These are phyloP conservation scores for Fonsecaea monophora DNA, from an alignment of 2,329 filamentous ascomycete species.

Conservation along the genomic window DNA sequence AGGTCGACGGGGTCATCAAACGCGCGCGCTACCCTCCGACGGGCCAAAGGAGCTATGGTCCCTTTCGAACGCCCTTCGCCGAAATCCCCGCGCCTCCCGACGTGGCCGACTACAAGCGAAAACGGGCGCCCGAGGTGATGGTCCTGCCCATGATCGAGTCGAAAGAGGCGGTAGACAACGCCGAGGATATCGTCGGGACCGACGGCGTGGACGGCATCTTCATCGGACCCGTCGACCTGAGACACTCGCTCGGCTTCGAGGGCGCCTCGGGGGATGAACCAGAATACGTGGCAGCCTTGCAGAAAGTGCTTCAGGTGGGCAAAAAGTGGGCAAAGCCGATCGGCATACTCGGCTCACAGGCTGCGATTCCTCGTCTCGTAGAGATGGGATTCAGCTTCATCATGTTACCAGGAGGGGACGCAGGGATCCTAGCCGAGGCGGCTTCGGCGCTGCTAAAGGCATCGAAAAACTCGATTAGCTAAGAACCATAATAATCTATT, in stretches of 20 bases:
- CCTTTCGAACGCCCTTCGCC: slow-evolving; percentile 21
- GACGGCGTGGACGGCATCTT: slow-evolving; percentile 23
- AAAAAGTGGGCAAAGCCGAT: slow-evolving; percentile 13
- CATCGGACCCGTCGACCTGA: slow-evolving; percentile 25
- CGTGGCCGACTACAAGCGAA: slow-evolving; percentile 19
- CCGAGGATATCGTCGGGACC: slow-evolving; percentile 18
- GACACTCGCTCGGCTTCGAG: slow-evolving; percentile 23
- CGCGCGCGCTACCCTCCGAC: slow-evolving; percentile 63
- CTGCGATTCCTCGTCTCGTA: neutral
- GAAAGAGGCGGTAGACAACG: slow-evolving; percentile 20
- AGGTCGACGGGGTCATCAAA: slow-evolving; percentile 58
- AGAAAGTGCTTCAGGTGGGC: slow-evolving; percentile 12
- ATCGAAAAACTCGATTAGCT: slow-evolving; percentile 14
- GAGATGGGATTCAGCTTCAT: slow-evolving; percentile 24
- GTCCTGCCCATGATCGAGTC: slow-evolving; percentile 30
- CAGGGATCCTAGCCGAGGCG: slow-evolving; percentile 21
- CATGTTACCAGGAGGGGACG: slow-evolving; percentile 20
- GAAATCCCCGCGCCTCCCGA: neutral
- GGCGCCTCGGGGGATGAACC: slow-evolving; percentile 11
- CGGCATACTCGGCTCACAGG: slow-evolving; percentile 13
- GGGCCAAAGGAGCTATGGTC: slow-evolving; percentile 61
- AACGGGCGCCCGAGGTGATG: slow-evolving; percentile 3
- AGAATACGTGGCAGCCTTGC: slow-evolving; percentile 16
- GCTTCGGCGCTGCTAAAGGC: slow-evolving; percentile 11
- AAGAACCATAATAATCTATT: neutral